A percentile compares a stretch with the other conserved stretches of the same genome.
Conservation (phyloP, 805 yeast species). For the Kazachstania viticola region DNA sequence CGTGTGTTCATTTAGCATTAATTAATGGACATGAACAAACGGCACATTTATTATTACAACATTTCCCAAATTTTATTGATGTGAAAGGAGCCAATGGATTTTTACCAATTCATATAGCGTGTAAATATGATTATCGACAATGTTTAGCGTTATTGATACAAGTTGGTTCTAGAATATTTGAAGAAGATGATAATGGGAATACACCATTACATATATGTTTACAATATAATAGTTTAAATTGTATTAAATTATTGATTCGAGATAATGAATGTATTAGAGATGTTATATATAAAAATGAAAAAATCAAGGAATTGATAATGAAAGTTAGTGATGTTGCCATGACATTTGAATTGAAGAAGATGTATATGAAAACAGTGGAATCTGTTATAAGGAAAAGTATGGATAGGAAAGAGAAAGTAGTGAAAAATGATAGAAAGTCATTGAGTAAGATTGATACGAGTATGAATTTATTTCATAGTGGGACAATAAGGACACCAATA, state of each 20-base stretch:
- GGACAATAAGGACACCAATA: no score
- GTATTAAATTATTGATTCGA: conserved; percentile 40
- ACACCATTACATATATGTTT: conserved; percentile 79
- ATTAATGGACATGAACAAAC: conserved; percentile 56
- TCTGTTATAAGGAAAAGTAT: conserved; percentile 8
- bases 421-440: no score
- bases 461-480: no score
- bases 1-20: conserved; percentile 64
- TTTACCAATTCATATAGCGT: conserved; percentile 62
- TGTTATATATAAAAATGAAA: conserved; percentile 13
- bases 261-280: no score
- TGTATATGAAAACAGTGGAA: conserved; percentile 5
- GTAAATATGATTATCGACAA: conserved; percentile 46
- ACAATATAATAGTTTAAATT: conserved; percentile 49
- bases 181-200: conserved; percentile 63
- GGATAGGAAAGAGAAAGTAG: not conserved
- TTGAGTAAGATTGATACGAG: no score
- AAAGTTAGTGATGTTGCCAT: conserved; percentile 45
- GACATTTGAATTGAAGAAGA: not conserved
- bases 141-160: conserved; percentile 55
- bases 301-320: conserved; percentile 16
- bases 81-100: conserved; percentile 34
- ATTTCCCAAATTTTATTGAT: conserved; percentile 45
- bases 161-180: conserved; percentile 65
- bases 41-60: conserved; percentile 55